These are phyloP conservation scores for Volvariella surrecta DNA, from an alignment of 1,284 basidiomycete genomes.

Conservation along the genomic window DNA sequence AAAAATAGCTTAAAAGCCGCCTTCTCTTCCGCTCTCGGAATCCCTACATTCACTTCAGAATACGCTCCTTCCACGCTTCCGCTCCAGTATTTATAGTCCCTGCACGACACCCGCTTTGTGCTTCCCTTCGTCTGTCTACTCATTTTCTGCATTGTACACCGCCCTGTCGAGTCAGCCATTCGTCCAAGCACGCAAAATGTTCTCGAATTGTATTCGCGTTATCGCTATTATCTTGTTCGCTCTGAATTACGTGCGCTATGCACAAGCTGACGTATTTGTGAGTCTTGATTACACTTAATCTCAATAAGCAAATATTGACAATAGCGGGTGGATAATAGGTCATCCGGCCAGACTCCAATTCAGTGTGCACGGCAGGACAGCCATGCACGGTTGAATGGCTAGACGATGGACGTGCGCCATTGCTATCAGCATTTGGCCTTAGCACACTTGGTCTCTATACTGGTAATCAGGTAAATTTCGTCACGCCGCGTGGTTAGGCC, in stretches of 20 bases:
- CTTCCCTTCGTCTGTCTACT: background rate
- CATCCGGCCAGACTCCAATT: conserved; percentile 31
- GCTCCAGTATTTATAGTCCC: background rate
- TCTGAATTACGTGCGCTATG: conserved; percentile 1
- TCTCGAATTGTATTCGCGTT: background rate
- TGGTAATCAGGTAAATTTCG: conserved; percentile 39
- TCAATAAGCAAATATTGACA: background rate
- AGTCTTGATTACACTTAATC: background rate
- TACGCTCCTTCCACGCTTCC: too few species aligned
- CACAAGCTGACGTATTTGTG: conserved; percentile 5
- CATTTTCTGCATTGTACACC: background rate
- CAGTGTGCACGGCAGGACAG: conserved; percentile 41
- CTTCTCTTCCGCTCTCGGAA: too few species aligned
- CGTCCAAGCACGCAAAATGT: background rate
- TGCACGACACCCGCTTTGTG: background rate
- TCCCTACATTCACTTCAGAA: too few species aligned
- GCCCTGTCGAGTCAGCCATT: background rate
- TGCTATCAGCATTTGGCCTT: conserved; percentile 38
- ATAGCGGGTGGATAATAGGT: conserved; percentile 28
- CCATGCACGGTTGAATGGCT: conserved; percentile 48
- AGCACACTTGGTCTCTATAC: conserved; percentile 45
- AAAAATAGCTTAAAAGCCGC: too few species aligned
- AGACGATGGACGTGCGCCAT: conserved; percentile 48
- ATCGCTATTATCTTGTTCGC: background rate
- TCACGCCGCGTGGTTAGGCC: conserved; percentile 10